Evolutionary conservation across 2,329 filamentous ascomycete genomes (phyloP).

Genomic region (Rhinocladiella mackenziei): DNA sequence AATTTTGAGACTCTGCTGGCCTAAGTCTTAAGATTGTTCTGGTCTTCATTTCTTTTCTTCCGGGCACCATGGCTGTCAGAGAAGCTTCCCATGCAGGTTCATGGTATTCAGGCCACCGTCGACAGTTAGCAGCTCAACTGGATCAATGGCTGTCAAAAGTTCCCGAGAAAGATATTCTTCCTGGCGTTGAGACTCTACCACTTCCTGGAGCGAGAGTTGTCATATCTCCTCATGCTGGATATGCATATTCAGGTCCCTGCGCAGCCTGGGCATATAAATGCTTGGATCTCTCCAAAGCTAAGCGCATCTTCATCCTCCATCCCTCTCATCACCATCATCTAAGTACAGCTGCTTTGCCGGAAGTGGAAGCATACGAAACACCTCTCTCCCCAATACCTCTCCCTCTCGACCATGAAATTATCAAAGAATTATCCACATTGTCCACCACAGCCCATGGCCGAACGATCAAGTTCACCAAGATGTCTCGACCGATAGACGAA

Average conservation of each 20-base stretch:
- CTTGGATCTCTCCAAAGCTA: conserved; percentile 76
- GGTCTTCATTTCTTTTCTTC: neutral
- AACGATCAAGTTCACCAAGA: conserved; percentile 44
- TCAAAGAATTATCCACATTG: conserved; percentile 36
- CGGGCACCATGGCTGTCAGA: conserved; percentile 40
- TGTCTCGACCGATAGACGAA: conserved; percentile 65
- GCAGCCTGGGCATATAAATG: conserved; percentile 93
- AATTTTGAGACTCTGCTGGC: neutral
- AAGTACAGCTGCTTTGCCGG: conserved; percentile 69
- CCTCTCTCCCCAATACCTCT: conserved; percentile 43
- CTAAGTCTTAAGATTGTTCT: neutral
- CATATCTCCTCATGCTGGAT: conserved; percentile 93
- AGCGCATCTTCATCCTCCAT: conserved; percentile 86
- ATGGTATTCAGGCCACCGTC: conserved; percentile 71
- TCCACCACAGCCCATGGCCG: conserved; percentile 30
- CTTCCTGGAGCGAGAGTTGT: conserved; percentile 72
- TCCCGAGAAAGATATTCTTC: conserved; percentile 53
- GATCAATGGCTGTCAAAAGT: conserved; percentile 71
- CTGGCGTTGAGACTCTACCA: conserved; percentile 63
- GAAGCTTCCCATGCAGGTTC: conserved; percentile 73
- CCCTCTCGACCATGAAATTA: conserved; percentile 43
- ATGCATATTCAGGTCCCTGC: conserved; percentile 82
- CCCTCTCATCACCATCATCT: conserved; percentile 88
- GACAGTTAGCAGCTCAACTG: conserved; percentile 63
- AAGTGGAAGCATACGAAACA: conserved; percentile 54